Evolutionary conservation across 148 eudicot genomes (phyloP), one percentile per base, ranked within the genome.

Genomic region (Spergularia marina): DNA sequence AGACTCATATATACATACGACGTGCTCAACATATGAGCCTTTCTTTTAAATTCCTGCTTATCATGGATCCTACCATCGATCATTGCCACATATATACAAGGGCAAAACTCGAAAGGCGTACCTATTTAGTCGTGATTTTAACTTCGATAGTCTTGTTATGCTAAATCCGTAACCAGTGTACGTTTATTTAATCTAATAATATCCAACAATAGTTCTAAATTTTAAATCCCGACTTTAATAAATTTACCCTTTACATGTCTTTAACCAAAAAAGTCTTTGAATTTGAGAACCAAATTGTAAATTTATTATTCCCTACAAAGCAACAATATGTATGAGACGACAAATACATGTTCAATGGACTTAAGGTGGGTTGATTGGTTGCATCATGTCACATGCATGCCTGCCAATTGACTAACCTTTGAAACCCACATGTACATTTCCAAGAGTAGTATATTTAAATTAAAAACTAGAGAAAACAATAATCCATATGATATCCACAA

Each of bases 361-460:
- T 72, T 78, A 6, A 49, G 44, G 34, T 62, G 15, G 14, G 25
- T 62, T 77, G 10, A 63, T 62, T 66, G 44, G 57, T 71, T 78
- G 60, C 71, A 71, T 78, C 71, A 71, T 72, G 40, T 71, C 80
- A 71, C 76, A 78, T 78, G 80, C 57, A 3, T 39, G 23, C 25
- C 53, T n/a, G 25, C 51, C 23, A 40, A 40, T 58, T 57, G 20
- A 41, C 30, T 34, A 55, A 0, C 36, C 68, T 69, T 21, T 36
- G 10, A 51, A 52, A 30, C 54, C 30, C 21, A 47, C 71, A 20
- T 44, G 17, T 59, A 59, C 14, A 59, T 21, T 59, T 59, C 64
- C 14, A 4, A 59, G 36, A 30, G 12, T 59, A 30, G 12, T 59
- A 58, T 58, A 58, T 58, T n/a, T 20, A 6, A 7, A 58, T 18